Evolutionary conservation across 345 rosid genomes (phyloP), one percentile per base, ranked within the genome.

Genomic region (Salix udensis): DNA sequence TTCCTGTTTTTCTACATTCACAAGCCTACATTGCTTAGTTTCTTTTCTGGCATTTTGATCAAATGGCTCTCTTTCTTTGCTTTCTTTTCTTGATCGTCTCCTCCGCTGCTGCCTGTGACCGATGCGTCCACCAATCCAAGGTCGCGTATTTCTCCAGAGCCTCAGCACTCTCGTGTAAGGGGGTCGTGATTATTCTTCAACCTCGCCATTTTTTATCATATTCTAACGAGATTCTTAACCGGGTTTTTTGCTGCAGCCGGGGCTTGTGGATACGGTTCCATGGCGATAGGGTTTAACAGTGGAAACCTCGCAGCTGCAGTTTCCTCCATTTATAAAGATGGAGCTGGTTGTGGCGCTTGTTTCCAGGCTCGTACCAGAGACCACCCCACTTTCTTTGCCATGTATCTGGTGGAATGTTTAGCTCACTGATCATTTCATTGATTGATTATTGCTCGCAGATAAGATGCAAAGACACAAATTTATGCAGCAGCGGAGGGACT

Each of bases 311-410:
- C 99, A 0, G 96, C 90, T 48, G 94, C 82, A 68, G 80, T 81
- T 61, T 85, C 96, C 82, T 86, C 98, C 7, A 82, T 91, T 77
- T 93, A 82, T 87, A 93, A 96, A 84, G 84, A 89, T 44, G 99
- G 99, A 2, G 94, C 89, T 74, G 94, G 94, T 18, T 96, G 97
- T 24, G 98, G 97, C 52, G 92, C 97, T 55, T 93, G 99, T 82
- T 91, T 92, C 78, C 93, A 93, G 91, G 97, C 90, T 5, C 12
- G 4, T 37, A 4, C 36, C 16, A 5, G 26, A 46, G 18, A 58
- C 64, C 64, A 58, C 64, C 0, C 64, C 28, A 9, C 64, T 14
- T 14, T 65, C 2, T 16, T 8, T 58, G 14, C n/a, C 36, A 44
- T 70, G 1, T 39, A 13, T 60, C 5, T 36, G 40, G 18, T 34